Evolutionary conservation across 148 eudicot genomes (phyloP).

Genomic region (Silene conica): DNA sequence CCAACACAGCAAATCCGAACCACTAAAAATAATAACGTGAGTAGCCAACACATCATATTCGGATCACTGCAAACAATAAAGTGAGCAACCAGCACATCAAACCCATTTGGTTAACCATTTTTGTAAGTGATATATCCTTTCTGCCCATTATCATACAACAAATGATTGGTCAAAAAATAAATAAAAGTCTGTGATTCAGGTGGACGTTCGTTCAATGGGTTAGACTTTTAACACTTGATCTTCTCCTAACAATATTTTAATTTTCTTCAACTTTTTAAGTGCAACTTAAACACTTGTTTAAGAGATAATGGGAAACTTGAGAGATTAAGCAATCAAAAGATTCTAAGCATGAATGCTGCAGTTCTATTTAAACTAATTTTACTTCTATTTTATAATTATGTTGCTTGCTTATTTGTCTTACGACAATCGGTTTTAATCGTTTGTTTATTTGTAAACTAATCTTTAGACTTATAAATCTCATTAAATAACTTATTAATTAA

Average conservation of each 20-base stretch:
- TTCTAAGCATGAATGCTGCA: slow-evolving; percentile 16
- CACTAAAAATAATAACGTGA: too few species aligned
- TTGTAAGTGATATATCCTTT: slow-evolving; percentile 5
- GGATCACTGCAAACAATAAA: too few species aligned
- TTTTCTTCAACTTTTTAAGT: slow-evolving; percentile 4
- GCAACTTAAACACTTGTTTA: slow-evolving; percentile 14
- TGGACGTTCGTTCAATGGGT: slow-evolving; percentile 28
- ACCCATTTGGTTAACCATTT: too few species aligned
- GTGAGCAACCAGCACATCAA: too few species aligned
- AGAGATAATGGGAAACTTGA: slow-evolving; percentile 3
- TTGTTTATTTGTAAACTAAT: background rate
- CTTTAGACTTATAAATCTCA: background rate
- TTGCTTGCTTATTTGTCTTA: too few species aligned
- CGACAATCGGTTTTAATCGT: too few species aligned
- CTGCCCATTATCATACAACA: slow-evolving; percentile 36
- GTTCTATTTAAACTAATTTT: slow-evolving; percentile 15
- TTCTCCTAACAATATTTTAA: background rate
- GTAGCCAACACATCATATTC: too few species aligned
- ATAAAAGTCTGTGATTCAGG: slow-evolving; percentile 15
- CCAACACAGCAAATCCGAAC: too few species aligned
- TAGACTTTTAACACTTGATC: slow-evolving; percentile 22
- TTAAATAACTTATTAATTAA: too few species aligned
- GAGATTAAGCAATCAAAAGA: slow-evolving; percentile 19
- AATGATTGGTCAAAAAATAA: slow-evolving; percentile 43
- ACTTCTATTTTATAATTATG: slow-evolving; percentile 9